phyloP scores from a whole-genome alignment of 2,329 filamentous ascomycete genomes.

The Aspergillus niger region DNA sequence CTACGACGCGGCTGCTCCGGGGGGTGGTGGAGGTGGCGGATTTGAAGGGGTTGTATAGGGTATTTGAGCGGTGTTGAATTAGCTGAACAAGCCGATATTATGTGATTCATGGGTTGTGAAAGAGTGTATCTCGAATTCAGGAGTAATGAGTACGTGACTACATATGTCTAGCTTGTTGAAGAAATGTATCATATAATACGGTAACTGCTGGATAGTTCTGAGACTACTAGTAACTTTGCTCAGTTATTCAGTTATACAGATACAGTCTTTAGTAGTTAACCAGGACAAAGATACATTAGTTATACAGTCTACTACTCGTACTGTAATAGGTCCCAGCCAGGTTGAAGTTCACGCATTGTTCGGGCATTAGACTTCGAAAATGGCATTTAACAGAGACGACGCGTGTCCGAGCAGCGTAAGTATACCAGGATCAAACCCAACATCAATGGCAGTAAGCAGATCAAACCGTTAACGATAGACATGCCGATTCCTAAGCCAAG shows the following conservation, averaged over 20 bases:
- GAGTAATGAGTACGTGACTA: neutral
- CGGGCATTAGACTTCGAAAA: neutral
- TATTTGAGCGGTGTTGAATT: constrained; percentile 86
- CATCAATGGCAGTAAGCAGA: neutral
- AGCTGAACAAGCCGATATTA: neutral
- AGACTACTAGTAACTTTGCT: too few relatives aligned
- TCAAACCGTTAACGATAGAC: neutral
- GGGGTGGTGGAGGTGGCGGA: constrained; percentile 86
- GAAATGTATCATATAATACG: too few relatives aligned
- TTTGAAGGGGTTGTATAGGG: constrained; percentile 86
- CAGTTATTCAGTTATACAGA: too few relatives aligned
- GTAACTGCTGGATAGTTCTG: too few relatives aligned
- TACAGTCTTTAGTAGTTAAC: too few relatives aligned
- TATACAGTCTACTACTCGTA: too few relatives aligned
- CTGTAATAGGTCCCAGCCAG: too few relatives aligned
- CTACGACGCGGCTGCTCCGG: constrained; percentile 74
- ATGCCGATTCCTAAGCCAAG: neutral
- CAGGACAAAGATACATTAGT: too few relatives aligned
- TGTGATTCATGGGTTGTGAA: neutral
- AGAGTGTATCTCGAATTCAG: neutral
- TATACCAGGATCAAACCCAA: neutral
- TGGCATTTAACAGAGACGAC: neutral
- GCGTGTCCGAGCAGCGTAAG: neutral
- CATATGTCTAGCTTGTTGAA: neutral
- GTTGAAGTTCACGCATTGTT: neutral